These are phyloP conservation scores for Luvunga scandens DNA, from an alignment of 345 rosid genomes.

Conservation along the genomic window DNA sequence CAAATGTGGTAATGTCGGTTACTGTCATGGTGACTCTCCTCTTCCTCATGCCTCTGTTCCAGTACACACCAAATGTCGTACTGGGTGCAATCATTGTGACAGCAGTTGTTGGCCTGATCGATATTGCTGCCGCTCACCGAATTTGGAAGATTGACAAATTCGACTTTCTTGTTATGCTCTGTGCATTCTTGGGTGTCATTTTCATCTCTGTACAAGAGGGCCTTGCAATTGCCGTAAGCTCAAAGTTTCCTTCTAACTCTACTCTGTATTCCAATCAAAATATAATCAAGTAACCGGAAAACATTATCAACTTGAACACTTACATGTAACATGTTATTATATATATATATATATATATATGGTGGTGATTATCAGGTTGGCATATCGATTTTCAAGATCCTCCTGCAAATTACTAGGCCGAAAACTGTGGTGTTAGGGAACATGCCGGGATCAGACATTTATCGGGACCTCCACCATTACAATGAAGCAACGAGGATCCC, in stretches of 20 bases:
- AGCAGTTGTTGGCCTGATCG: slow-evolving; percentile 92
- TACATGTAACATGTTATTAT: too few species aligned
- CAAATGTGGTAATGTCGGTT: slow-evolving; percentile 86
- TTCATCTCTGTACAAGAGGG: slow-evolving; percentile 84
- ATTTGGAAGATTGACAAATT: slow-evolving; percentile 91
- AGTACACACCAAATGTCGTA: slow-evolving; percentile 90
- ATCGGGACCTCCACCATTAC: slow-evolving; percentile 69
- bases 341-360: background rate
- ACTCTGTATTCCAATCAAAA: background rate
- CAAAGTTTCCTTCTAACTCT: background rate
- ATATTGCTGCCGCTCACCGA: slow-evolving; percentile 68
- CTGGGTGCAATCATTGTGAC: slow-evolving; percentile 88
- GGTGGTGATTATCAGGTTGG: slow-evolving; percentile 50
- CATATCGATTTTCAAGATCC: slow-evolving; percentile 76
- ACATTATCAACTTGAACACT: background rate
- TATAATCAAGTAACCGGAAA: background rate
- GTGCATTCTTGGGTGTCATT: slow-evolving; percentile 81
- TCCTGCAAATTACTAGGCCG: slow-evolving; percentile 82
- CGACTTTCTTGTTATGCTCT: slow-evolving; percentile 76
- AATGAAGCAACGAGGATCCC: slow-evolving; percentile 66
- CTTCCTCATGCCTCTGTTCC: slow-evolving; percentile 90
- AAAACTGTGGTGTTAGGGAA: slow-evolving; percentile 75
- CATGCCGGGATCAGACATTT: slow-evolving; percentile 73
- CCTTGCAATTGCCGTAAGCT: slow-evolving; percentile 81
- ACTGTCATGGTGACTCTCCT: slow-evolving; percentile 94